Conservation (phyloP, 129 eudicot species). For the Silybum marianum region DNA sequence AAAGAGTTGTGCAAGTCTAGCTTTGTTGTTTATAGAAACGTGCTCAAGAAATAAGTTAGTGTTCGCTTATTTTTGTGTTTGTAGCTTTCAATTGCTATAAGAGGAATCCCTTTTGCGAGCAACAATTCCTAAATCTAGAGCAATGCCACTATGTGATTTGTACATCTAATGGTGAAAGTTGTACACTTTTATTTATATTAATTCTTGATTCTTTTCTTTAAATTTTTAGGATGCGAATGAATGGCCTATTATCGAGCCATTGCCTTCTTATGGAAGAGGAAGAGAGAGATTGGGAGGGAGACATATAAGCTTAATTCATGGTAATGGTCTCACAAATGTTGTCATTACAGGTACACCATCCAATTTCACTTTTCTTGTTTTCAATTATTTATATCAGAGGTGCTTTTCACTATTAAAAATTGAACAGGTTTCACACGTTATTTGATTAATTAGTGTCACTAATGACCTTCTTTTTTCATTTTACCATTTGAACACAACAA, state of each 20-base stretch:
- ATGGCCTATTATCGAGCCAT: constrained; percentile 93
- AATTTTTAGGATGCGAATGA: constrained; percentile 70
- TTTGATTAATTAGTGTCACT: background rate
- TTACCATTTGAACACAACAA: too few species aligned
- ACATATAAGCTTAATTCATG: constrained; percentile 92
- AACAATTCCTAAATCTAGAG: background rate
- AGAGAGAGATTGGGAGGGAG: constrained; percentile 93
- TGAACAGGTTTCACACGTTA: constrained; percentile 4
- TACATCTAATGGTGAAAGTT: background rate
- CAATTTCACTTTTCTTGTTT: constrained; percentile 1
- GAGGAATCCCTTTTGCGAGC: background rate
- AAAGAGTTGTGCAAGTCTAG: background rate
- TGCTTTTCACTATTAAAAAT: constrained; percentile 15
- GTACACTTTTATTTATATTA: background rate
- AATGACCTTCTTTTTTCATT: background rate
- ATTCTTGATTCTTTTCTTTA: background rate
- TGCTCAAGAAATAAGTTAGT: background rate
- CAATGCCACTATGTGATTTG: background rate
- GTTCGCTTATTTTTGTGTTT: background rate
- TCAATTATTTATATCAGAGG: background rate
- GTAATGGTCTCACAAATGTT: constrained; percentile 72
- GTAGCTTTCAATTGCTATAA: background rate
- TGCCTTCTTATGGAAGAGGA: constrained; percentile 99
- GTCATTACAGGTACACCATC: constrained; percentile 81
- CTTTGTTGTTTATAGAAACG: background rate